These are phyloP conservation scores for Phanerochaete carnosa DNA, from an alignment of 768 basidiomycete species.

Conservation along the genomic window DNA sequence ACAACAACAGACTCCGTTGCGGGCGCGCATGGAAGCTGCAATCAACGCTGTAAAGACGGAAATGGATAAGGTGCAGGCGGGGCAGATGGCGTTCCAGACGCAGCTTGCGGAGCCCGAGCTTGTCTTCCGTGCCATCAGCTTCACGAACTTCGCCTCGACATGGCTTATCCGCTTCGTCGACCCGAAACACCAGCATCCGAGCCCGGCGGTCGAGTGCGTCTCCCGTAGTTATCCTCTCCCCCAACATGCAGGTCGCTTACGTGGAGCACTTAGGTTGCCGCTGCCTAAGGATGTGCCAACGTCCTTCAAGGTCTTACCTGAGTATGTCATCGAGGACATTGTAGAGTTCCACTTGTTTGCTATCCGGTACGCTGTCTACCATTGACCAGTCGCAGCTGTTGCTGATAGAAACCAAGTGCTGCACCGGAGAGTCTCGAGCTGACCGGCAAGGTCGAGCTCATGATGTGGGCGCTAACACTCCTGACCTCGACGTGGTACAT, in stretches of 20 bases:
- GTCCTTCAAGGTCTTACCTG: constrained; percentile 84
- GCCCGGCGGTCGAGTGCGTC: constrained; percentile 60
- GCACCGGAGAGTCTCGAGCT: constrained; percentile 80
- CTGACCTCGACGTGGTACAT: constrained; percentile 94
- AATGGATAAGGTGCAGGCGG: constrained; percentile 64
- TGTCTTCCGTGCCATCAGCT: constrained; percentile 72
- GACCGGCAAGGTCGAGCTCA: constrained; percentile 80
- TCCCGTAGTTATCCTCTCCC: not conserved
- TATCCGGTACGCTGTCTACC: constrained; percentile 54
- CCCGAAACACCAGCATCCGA: constrained; percentile 74
- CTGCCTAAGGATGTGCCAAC: constrained; percentile 82
- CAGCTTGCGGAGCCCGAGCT: constrained; percentile 88
- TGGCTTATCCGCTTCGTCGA: constrained; percentile 94
- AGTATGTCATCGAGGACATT: constrained; percentile 92
- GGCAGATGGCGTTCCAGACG: constrained; percentile 77
- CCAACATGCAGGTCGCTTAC: not conserved
- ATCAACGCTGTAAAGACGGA: constrained; percentile 73
- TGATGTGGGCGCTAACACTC: constrained; percentile 89
- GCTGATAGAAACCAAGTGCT: constrained; percentile 32
- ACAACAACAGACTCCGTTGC: constrained; percentile 54
- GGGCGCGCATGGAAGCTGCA: constrained; percentile 73
- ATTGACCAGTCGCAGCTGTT: not conserved
- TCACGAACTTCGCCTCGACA: constrained; percentile 86
- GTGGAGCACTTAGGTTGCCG: constrained; percentile 63
- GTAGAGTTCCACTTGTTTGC: constrained; percentile 86